Base-by-base conservation (phyloP, 331 rosid species). In the Telfairia occidentalis region DNA sequence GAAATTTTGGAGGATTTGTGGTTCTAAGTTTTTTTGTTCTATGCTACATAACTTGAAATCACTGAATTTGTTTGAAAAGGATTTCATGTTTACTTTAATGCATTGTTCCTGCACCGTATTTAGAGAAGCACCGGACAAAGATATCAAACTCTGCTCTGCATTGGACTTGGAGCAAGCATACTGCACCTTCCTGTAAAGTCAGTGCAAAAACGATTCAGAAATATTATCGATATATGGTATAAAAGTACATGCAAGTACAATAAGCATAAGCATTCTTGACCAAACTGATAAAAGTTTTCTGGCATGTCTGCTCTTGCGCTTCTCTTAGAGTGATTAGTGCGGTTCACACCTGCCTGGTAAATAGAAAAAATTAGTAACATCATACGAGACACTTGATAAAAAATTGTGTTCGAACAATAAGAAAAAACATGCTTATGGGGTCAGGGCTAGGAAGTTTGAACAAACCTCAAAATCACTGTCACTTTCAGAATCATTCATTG, bases 121-220 rank as follows among this genome's bases (percentile, higher is more conserved):
- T 53, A 52, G 77, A 73, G 75, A 77, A 70, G 75, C 71, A 21
- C 64, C 77, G 26, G 79, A 53, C 74, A 81, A 78, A 72, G 81
- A 61, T 23, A 43, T 32, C 35, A 63, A 45, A 70, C 43, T 3
- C 55, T 35, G 49, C 45, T 73, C 75, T 30, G 32, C 29, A 38
- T 77, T 35, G 3, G 81, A 63, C 42, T 74, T 76, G 75, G 77
- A 57, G 66, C 77, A 37, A 50, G 80, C 78, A 73, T 28, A 38
- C 65, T 64, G 83, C 82, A 77, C 80, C 78, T 82, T 85, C 91
- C 94, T 89, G 80, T 52, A 71, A 58, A 74, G 46, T 72, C 21
- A 58, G 77, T 5, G 76, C 75, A 53, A 64, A 30, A 76, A 73
- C 80, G 80, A 32, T 73, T 80, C 60, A 65, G 58, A 53, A 71